phyloP scores from a whole-genome alignment of 345 rosid genomes.

The Trapa incisa region DNA sequence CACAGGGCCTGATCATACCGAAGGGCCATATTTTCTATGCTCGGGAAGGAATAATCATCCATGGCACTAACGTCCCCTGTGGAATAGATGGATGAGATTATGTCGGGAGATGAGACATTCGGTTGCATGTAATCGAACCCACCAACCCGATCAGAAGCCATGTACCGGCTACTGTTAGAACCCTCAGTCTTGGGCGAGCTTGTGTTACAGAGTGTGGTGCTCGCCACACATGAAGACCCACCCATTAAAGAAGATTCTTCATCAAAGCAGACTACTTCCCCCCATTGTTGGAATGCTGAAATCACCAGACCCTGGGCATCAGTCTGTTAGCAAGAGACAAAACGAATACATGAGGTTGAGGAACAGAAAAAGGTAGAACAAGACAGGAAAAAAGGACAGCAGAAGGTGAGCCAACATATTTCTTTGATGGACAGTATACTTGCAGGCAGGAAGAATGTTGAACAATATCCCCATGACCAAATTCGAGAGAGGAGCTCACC shows the following conservation, averaged over 20 bases:
- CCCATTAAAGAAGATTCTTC: constrained; percentile 42
- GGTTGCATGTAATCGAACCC: constrained; percentile 55
- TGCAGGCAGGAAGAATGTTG: too few relatives aligned
- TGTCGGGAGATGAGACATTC: constrained; percentile 44
- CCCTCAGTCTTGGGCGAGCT: constrained; percentile 29
- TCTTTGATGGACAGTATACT: too few relatives aligned
- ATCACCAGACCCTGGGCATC: constrained; percentile 56
- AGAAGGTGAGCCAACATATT: too few relatives aligned
- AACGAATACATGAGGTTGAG: constrained; percentile 4
- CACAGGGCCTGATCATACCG: constrained; percentile 36
- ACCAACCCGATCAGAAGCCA: constrained; percentile 31
- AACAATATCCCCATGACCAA: background rate
- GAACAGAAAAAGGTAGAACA: too few relatives aligned
- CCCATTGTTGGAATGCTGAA: constrained; percentile 54
- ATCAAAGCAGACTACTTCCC: constrained; percentile 50
- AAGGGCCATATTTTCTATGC: constrained; percentile 45
- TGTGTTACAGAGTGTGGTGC: constrained; percentile 19
- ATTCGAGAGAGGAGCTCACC: constrained; percentile 25
- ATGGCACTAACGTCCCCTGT: constrained; percentile 35
- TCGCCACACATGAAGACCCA: constrained; percentile 26
- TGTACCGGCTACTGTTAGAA: constrained; percentile 25
- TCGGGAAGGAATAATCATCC: constrained; percentile 41
- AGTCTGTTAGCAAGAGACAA: constrained; percentile 22
- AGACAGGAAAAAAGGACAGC: background rate
- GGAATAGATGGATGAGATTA: constrained; percentile 53